Conservation (phyloP, 805 yeast genomes). For the Candida nonsorbophila region DNA sequence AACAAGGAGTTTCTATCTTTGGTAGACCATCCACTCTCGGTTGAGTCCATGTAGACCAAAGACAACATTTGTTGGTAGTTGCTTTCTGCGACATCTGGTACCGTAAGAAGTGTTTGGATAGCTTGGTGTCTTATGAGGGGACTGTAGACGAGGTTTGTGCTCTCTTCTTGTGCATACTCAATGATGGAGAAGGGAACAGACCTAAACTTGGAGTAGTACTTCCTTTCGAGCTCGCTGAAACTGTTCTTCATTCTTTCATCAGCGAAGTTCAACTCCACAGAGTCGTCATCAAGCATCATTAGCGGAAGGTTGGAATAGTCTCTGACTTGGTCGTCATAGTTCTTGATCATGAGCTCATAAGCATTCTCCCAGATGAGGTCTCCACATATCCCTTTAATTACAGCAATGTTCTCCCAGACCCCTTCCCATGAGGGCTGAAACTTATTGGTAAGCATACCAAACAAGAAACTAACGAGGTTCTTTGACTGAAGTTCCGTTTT, state of each 20-base stretch:
- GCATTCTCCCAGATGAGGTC: constrained; percentile 54
- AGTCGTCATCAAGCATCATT: constrained; percentile 1
- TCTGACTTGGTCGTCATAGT: constrained; percentile 14
- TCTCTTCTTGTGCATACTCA: constrained; percentile 23
- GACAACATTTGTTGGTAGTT: constrained; percentile 56
- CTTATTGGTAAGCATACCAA: constrained; percentile 66
- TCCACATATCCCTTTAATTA: constrained; percentile 25
- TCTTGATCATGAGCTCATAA: constrained; percentile 22
- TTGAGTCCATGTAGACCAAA: constrained; percentile 39
- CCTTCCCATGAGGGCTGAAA: constrained; percentile 88
- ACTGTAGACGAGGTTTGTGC: constrained; percentile 36
- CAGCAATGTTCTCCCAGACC: constrained; percentile 55
- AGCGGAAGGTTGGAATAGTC: constrained; percentile 6
- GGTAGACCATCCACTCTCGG: constrained; percentile 31
- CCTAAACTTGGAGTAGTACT: constrained; percentile 23
- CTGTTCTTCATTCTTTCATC: constrained; percentile 42
- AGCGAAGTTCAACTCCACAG: constrained; percentile 26
- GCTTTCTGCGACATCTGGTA: constrained; percentile 69
- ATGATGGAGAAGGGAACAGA: constrained; percentile 31
- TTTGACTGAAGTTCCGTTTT: constrained; percentile 12
- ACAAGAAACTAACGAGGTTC: constrained; percentile 28
- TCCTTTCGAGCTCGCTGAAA: constrained; percentile 19
- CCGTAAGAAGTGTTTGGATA: constrained; percentile 48
- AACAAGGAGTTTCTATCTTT: constrained; percentile 56
- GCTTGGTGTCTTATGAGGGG: constrained; percentile 49